Evolutionary conservation across 306 rosid genomes (phyloP).

Genomic region (Senna tora): DNA sequence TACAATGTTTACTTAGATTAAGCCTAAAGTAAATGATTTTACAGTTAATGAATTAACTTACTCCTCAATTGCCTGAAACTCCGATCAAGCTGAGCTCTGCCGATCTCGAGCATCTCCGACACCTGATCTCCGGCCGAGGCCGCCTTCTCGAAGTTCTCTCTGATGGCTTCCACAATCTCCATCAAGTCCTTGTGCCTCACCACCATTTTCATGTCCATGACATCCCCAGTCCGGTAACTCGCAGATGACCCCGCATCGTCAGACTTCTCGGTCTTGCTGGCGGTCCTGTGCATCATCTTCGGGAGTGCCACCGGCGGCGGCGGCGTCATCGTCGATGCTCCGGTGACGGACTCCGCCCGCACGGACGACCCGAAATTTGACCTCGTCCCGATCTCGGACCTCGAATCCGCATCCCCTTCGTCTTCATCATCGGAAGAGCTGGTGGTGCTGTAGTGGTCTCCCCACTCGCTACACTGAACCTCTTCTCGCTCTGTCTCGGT

Average conservation of each 20-base stretch:
- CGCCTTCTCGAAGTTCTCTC: constrained; percentile 79
- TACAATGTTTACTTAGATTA: not conserved
- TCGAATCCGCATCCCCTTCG: constrained; percentile 59
- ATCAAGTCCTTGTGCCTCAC: constrained; percentile 88
- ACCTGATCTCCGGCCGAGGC: constrained; percentile 82
- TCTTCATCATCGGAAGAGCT: constrained; percentile 65
- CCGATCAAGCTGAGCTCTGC: constrained; percentile 84
- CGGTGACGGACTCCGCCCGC: constrained; percentile 46
- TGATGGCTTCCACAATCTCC: constrained; percentile 88
- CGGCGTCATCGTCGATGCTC: not conserved
- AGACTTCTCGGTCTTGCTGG: constrained; percentile 42
- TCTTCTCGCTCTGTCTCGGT: constrained; percentile 83
- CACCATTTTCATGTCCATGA: constrained; percentile 82
- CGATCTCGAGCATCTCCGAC: constrained; percentile 81
- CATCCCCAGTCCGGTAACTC: constrained; percentile 48
- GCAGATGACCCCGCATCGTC: constrained; percentile 47
- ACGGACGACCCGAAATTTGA: constrained; percentile 75
- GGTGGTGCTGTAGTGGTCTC: constrained; percentile 79
- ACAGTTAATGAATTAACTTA: constrained; percentile 38
- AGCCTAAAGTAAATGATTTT: not conserved
- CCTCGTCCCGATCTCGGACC: constrained; percentile 69
- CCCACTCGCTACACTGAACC: constrained; percentile 98
- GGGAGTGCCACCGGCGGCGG: constrained; percentile 6
- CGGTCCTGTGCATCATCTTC: constrained; percentile 30
- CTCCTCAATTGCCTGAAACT: constrained; percentile 88